Base-by-base conservation (phyloP, 106 monocot genomes). In the Alisma plantagoaquatica region DNA sequence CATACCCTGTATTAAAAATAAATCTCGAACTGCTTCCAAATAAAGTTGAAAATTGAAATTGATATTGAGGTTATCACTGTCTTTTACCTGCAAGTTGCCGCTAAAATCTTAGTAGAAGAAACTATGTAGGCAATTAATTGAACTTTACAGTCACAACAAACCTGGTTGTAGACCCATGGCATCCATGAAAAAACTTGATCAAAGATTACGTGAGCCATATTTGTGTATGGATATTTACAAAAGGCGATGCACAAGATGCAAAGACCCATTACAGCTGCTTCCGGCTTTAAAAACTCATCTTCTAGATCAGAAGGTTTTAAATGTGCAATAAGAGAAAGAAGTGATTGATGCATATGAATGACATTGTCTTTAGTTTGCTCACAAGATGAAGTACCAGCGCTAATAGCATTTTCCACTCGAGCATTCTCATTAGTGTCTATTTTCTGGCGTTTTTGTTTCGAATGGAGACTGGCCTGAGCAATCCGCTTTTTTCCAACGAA, bases 161-260 rank as follows among this genome's bases (percentile, higher is more conserved):
- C 96, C 84, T 85, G 73, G 38, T 77, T 68, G 63, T 45, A 74
- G 57, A 98, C 70, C 96, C 96, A 98, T 53, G 78, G 79, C 31
- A 82, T 79, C 89, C 85, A 98, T 21, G 76, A 85, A 29, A 98
- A 11, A 11, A 75, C 41, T 63, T 72, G 71, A 38, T 71, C 69
- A 56, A 82, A 90, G 50, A 85, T 67, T 18, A 24, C 64, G 27
- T 23, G 22, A 43, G 81, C 68, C 16, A 85, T 77, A 28, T 33
- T 71, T 20, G 58, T 47, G 17, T 50, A 23, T 1, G 69, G 76
- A 65, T 71, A 75, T 31, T 24, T 61, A 65, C 48, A 66, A 52
- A 89, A 90, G 17, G 62, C 73, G 45, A 71, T 51, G 38, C 73
- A 77, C 12, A 98, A 70, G 31, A 82, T 51, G 63, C 90, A 79